Percentiles rank a stretch among this genome's conserved stretches.
Conservation (phyloP, 2,329 filamentous ascomycete species). For the Nectriaceae sp. region DNA sequence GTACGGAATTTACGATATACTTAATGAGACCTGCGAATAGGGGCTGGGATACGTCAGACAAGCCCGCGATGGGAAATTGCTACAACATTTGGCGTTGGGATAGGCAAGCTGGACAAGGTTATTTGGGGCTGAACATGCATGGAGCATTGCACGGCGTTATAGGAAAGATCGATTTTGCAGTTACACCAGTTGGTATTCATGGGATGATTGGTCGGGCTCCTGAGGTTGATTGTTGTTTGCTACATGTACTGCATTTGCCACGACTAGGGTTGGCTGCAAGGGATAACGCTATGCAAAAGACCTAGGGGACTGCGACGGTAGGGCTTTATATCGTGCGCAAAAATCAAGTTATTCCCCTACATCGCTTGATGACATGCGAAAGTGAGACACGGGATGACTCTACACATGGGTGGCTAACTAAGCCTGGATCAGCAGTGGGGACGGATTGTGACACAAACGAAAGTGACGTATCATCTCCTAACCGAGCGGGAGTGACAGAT, state of each 20-base stretch:
- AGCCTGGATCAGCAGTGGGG: no score
- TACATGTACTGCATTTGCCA: not conserved
- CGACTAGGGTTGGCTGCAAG: not conserved
- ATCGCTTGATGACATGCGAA: no score
- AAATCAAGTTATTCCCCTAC: no score
- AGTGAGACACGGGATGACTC: no score
- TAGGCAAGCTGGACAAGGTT: conserved; percentile 7
- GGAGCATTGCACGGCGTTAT: conserved; percentile 29
- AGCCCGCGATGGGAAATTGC: conserved; percentile 5
- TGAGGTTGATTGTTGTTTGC: no score
- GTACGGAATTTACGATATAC: not conserved
- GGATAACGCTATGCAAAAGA: not conserved
- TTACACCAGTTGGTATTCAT: not conserved
- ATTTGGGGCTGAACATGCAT: conserved; percentile 14
- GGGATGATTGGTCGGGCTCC: not conserved
- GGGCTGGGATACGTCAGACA: not conserved
- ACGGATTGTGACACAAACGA: no score
- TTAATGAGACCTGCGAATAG: not conserved
- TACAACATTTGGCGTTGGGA: conserved; percentile 18
- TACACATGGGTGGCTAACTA: no score
- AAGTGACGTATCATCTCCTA: no score
- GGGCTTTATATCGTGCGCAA: no score
- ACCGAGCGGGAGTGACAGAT: not conserved
- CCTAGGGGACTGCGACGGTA: not conserved
- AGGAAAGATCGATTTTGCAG: not conserved